Evolutionary conservation across 1,139 yeast genomes (phyloP), one percentile per base, ranked within the genome.

Genomic region (Meyerozyma smithsonii): DNA sequence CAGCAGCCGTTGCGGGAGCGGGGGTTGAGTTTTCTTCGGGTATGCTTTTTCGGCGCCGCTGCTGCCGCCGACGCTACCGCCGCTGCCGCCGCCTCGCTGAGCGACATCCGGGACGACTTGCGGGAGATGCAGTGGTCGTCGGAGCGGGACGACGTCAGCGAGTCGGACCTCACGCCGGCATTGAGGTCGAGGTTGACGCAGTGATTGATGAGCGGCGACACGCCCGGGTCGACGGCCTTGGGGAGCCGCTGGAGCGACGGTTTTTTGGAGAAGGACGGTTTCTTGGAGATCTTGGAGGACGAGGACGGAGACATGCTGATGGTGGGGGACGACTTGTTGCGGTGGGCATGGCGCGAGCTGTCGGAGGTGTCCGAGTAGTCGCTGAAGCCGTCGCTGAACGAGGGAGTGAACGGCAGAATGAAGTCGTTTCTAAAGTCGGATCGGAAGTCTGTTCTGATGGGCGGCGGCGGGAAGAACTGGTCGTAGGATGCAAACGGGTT

Each of bases 1-100:
- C 73, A 73, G 49, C 79, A 73, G 0, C 78, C 79, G 32, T 56
- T 64, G 41, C 65, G 67, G 5, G 74, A 65, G 37, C 77, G 52
- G 3, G 74, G 74, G 42, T 69, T 59, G 26, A 67, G 52, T 42
- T 74, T 60, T 48, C 71, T 60, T 39, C 76, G 56, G 14, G 73
- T 70, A 45, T 67, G 58, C 46, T 69, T 69, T 45, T 65, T 67
- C 14, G 61, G 24, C 37, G 40, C 8, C 28, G 28, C 30, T 38
- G 49, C 36, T 38, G 42, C 12, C 18, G 19, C 37, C 21, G n/a
- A n/a, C n/a, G n/a, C n/a, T 12, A 23, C 25, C 25, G 25, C 25
- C 5, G 36, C 28, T 24, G 39, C 24, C 3, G 16, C 28, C 11
- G 21, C 26, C 34, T 30, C 34, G 23, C 3, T 30, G 21, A 30